A percentile compares a stretch with the other conserved stretches of the same genome.
Evolutionary conservation across 73 alveolate species (phyloP).

Genomic region (Paramecium pentaurelia): DNA sequence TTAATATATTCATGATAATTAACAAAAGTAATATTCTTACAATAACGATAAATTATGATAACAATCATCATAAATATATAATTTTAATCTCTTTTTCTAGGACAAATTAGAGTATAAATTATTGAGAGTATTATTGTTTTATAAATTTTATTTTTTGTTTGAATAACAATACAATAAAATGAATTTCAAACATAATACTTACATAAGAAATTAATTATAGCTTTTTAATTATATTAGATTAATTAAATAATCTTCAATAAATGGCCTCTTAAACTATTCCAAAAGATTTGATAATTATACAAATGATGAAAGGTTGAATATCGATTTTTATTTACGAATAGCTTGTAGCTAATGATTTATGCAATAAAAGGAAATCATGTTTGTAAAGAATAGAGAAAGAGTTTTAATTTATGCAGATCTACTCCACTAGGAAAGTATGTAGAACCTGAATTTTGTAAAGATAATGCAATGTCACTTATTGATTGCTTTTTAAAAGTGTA

Average conservation of each 20-base stretch:
- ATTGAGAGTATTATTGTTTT: too few relatives aligned
- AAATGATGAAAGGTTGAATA: neutral
- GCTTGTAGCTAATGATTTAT: slow-evolving; percentile 46
- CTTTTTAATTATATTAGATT: neutral
- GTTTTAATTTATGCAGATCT: slow-evolving; percentile 54
- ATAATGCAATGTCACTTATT: slow-evolving; percentile 21
- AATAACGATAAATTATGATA: too few relatives aligned
- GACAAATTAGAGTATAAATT: too few relatives aligned
- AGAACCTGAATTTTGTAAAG: slow-evolving; percentile 48
- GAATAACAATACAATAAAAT: neutral
- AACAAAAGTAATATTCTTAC: too few relatives aligned
- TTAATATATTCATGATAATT: too few relatives aligned
- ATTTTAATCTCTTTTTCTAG: too few relatives aligned
- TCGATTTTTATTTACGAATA: neutral
- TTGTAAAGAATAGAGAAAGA: slow-evolving; percentile 57
- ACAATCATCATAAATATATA: too few relatives aligned
- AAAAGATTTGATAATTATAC: neutral
- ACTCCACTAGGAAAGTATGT: slow-evolving; percentile 53
- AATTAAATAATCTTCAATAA: neutral
- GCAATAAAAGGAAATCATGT: slow-evolving; percentile 46
- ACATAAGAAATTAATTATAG: neutral
- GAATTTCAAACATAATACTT: too few relatives aligned
- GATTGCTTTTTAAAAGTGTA: slow-evolving; percentile 53
- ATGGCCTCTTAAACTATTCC: slow-evolving; percentile 30
- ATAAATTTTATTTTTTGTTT: too few relatives aligned